phyloP scores from a whole-genome alignment of 140 eudicot species.

The Ambrosia hybrid region DNA sequence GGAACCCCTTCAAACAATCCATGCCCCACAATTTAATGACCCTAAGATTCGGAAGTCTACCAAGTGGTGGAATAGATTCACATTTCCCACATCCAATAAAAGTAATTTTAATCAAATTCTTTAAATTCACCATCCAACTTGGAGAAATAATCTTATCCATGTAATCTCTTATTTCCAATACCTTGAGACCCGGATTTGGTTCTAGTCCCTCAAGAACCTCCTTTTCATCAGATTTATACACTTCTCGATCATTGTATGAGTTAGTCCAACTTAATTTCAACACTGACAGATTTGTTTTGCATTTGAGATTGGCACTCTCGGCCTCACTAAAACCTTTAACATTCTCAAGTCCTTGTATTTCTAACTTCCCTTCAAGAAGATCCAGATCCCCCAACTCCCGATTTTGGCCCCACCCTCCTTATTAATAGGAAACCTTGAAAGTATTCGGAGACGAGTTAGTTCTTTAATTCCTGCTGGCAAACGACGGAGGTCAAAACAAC shows the following conservation, averaged over 20 bases:
- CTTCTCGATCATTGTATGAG: background rate
- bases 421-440: background rate
- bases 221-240: background rate
- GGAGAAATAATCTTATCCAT: background rate
- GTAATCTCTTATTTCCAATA: background rate
- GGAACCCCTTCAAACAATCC: background rate
- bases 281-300: background rate
- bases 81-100: background rate
- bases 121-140: constrained; percentile 4
- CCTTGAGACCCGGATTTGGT: constrained; percentile 11
- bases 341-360: background rate
- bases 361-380: background rate
- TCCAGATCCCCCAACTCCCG: no score
- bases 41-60: background rate
- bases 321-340: background rate
- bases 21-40: background rate
- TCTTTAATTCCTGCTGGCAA: constrained; percentile 7
- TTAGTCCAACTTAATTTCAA: background rate
- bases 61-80: background rate
- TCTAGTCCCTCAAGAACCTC: constrained; percentile 14
- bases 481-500: background rate
- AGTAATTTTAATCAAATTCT: background rate
- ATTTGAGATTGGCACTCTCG: constrained; percentile 3
- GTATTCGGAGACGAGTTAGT: background rate
- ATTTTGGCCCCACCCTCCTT: background rate